These are phyloP conservation scores for Linderniella brevidens DNA, from an alignment of 257 asterid species.

Conservation along the genomic window DNA sequence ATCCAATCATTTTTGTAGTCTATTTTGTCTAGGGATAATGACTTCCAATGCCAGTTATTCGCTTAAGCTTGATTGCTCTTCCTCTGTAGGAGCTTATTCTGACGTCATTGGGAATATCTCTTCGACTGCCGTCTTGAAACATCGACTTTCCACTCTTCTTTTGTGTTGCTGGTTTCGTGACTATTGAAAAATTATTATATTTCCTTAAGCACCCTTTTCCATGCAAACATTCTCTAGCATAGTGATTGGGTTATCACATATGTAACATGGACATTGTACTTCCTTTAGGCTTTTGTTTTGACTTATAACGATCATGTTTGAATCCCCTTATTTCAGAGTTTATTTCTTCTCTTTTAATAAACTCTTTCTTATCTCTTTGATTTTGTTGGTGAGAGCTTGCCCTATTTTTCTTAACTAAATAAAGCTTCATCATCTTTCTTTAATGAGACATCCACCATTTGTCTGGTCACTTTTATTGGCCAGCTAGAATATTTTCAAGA, in stretches of 20 bases:
- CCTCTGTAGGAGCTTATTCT: too few relatives aligned
- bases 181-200: slow-evolving; percentile 4
- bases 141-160: slow-evolving; percentile 12
- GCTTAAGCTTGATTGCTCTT: too few relatives aligned
- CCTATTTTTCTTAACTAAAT: slow-evolving; percentile 2
- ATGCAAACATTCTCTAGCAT: not conserved
- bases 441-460: not conserved
- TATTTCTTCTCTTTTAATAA: slow-evolving; percentile 4
- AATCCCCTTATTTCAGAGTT: slow-evolving; percentile 3
- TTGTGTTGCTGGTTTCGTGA: not conserved
- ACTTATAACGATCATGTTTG: not conserved
- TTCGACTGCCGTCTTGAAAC: not conserved
- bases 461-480: not conserved
- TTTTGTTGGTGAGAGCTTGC: slow-evolving; percentile 2
- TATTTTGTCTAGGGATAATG: too few relatives aligned
- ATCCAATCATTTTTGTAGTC: slow-evolving; percentile 5
- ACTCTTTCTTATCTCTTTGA: not conserved
- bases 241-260: too few relatives aligned
- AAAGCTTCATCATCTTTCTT: not conserved
- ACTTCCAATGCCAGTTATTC: too few relatives aligned
- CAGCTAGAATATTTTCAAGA: not conserved
- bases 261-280: too few relatives aligned
- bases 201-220: slow-evolving; percentile 2
- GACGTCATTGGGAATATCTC: too few relatives aligned
- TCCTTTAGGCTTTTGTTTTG: too few relatives aligned